phyloP scores from a whole-genome alignment of 345 rosid species.

The Syzygium jambos region DNA sequence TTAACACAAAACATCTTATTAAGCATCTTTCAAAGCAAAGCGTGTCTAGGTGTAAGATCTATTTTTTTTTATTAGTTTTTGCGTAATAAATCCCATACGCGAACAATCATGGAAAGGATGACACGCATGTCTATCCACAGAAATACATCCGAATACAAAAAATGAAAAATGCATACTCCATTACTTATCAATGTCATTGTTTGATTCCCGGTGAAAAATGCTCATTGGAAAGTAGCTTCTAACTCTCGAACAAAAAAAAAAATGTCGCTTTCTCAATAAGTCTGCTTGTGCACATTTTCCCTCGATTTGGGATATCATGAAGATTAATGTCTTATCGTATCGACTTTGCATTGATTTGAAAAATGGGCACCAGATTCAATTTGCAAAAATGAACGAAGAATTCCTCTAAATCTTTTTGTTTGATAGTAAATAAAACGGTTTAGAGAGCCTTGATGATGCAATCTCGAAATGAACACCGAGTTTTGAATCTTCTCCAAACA shows the following conservation, averaged over 20 bases:
- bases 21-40: not conserved
- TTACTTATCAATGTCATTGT: not conserved
- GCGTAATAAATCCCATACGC: not conserved
- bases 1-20: not conserved
- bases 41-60: not conserved
- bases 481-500: not conserved
- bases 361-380: not conserved
- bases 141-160: not conserved
- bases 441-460: not conserved
- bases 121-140: not conserved
- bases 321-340: not conserved
- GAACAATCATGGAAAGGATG: not conserved
- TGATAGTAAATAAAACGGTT: not conserved
- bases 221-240: not conserved
- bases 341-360: not conserved
- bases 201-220: not conserved
- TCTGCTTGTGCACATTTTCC: not conserved
- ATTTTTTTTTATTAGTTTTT: not conserved
- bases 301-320: not conserved
- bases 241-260: no score
- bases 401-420: not conserved
- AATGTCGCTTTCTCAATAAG: not conserved
- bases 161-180: not conserved
- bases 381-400: not conserved
- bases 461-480: rapidly evolving